phyloP scores from a whole-genome alignment of 2,329 filamentous ascomycete species.

The Aureobasidium pullulans region DNA sequence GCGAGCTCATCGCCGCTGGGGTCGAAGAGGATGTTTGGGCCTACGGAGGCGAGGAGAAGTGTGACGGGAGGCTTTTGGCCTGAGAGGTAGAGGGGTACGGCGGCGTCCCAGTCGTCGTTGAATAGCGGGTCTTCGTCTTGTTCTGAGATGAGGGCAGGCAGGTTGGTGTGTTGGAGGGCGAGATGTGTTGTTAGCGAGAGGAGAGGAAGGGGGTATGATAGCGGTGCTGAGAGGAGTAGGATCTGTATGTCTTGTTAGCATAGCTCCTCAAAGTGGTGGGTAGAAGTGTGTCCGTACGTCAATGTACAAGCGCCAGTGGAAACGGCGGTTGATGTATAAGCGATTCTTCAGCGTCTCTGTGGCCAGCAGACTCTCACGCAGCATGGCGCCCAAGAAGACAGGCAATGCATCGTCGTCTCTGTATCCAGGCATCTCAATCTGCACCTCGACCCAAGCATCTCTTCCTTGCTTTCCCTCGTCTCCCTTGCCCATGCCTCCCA shows the following conservation, averaged over 20 bases:
- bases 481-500: constrained; percentile 30
- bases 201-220: constrained; percentile 87
- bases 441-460: constrained; percentile 74
- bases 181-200: constrained; percentile 90
- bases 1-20: constrained; percentile 85
- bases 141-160: constrained; percentile 80
- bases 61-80: constrained; percentile 69
- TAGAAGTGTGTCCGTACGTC: constrained; percentile 57
- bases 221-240: constrained; percentile 81
- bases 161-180: constrained; percentile 76
- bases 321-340: constrained; percentile 80
- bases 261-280: background rate
- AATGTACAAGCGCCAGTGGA: constrained; percentile 94
- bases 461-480: constrained; percentile 23
- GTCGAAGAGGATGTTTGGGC: constrained; percentile 87
- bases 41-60: constrained; percentile 79
- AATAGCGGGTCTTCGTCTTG: constrained; percentile 94
- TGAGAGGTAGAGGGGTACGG: constrained; percentile 60
- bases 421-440: constrained; percentile 83
- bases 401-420: constrained; percentile 87
- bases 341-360: constrained; percentile 60
- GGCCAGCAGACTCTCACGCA: constrained; percentile 75
- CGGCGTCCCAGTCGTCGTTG: constrained; percentile 92
- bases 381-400: constrained; percentile 79
- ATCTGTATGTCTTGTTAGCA: constrained; percentile 48